These are phyloP conservation scores for Coriaria nepalensis DNA, from an alignment of 306 rosid species.

Conservation along the genomic window DNA sequence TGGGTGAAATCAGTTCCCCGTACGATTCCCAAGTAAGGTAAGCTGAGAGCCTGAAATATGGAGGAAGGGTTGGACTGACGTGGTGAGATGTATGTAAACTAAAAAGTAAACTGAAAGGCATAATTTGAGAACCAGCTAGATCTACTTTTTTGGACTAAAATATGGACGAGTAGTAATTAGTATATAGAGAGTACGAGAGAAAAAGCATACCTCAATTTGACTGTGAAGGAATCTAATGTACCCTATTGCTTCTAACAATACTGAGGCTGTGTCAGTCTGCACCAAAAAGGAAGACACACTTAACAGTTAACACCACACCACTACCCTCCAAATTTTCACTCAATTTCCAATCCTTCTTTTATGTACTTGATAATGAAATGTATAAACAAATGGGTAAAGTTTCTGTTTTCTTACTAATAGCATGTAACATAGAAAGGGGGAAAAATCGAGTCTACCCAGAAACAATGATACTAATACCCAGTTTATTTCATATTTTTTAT, in stretches of 20 bases:
- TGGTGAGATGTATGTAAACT: not conserved
- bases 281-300: slow-evolving; percentile 25
- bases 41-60: slow-evolving; percentile 66
- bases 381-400: too few species aligned
- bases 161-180: too few species aligned
- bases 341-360: slow-evolving; percentile 8
- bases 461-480: too few species aligned
- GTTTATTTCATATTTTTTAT: too few species aligned
- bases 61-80: too few species aligned
- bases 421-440: too few species aligned
- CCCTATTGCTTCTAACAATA: slow-evolving; percentile 97
- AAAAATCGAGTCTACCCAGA: too few species aligned
- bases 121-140: too few species aligned
- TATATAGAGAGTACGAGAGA: slow-evolving; percentile 8
- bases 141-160: too few species aligned
- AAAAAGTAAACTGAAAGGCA: not conserved
- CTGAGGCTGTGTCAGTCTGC: slow-evolving; percentile 99
- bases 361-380: too few species aligned
- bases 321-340: slow-evolving; percentile 34
- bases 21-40: slow-evolving; percentile 74
- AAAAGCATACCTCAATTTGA: slow-evolving; percentile 83
- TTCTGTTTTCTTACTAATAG: too few species aligned
- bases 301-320: slow-evolving; percentile 26
- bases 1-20: slow-evolving; percentile 44
- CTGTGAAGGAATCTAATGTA: slow-evolving; percentile 99